These are phyloP conservation scores for Dryadomyces quercus-mongolicae DNA, from an alignment of 2,329 filamentous ascomycete genomes.

Conservation along the genomic window DNA sequence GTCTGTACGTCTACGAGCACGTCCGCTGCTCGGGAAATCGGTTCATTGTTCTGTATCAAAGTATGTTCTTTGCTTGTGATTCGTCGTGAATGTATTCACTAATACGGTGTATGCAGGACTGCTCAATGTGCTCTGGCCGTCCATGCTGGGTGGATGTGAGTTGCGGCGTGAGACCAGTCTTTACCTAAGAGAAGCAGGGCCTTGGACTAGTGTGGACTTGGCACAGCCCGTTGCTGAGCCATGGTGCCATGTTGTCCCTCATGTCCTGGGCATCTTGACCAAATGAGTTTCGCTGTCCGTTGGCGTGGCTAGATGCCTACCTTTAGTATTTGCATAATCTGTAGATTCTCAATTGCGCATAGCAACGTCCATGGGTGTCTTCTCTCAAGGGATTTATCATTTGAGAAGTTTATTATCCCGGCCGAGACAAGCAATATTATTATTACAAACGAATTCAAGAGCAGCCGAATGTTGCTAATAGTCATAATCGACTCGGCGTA, in stretches of 20 bases:
- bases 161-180: conserved; percentile 35
- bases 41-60: conserved; percentile 34
- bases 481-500: background rate
- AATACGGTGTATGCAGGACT: conserved; percentile 23
- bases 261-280: conserved; percentile 38
- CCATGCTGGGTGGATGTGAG: conserved; percentile 37
- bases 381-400: no score
- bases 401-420: no score
- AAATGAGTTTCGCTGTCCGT: conserved; percentile 23
- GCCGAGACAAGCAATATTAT: no score
- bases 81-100: no score
- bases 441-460: no score
- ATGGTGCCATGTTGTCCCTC: conserved; percentile 32
- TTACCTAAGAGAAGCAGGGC: conserved; percentile 33
- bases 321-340: background rate
- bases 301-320: no score
- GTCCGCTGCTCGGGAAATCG: conserved; percentile 29
- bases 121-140: conserved; percentile 40
- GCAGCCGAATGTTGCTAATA: no score
- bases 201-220: conserved; percentile 38
- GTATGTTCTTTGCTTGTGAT: conserved; percentile 23
- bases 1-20: conserved; percentile 54
- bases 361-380: no score
- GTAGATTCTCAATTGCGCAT: background rate
- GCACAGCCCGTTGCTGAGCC: conserved; percentile 25